Evolutionary conservation across 1,284 basidiomycete genomes (phyloP), one percentile per base, ranked within the genome.

Genomic region (Trichosporon sp.): DNA sequence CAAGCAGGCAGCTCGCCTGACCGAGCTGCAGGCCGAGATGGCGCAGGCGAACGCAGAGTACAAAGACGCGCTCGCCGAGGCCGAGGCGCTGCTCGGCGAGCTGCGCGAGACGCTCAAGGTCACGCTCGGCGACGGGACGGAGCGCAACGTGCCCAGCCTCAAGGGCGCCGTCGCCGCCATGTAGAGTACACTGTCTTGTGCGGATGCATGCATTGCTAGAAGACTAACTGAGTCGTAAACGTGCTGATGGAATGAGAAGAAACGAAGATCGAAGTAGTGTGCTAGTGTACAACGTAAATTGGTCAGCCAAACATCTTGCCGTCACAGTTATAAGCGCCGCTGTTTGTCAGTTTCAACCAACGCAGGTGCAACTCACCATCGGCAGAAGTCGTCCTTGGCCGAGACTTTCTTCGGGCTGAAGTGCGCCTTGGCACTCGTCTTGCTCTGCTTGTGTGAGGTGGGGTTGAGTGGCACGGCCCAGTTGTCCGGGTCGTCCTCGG

Each of bases 11-110:
- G 32, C 69, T 5, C 70, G 82, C 21, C 63, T 83, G 35, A 47
- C 70, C 25, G 74, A 77, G 51, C 70, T 83, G 29, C 81, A 83
- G 68, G 72, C 32, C 0, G 81, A 83, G 71, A 77, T 81, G 73
- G 66, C 77, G 9, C 68, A 69, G 0, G 80, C 78, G 4, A 82
- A 83, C 65, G 67, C 70, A 21, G 81, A 82, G 62, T 83, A 83
- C 65, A 76, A 74, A 66, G 77, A 77, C 21, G 80, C 78, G 12
- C 66, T 81, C 2, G 65, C 72, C 18, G 75, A 80, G 71, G 78
- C 82, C 32, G 78, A 81, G 56, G 71, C 70, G n/a, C 72, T 82
- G 11, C 70, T 79, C 13, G 70, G 68, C 15, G 80, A 82, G 60
- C 74, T 82, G 13, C 75, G 78, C 44, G 64, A 62, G 23, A 78